phyloP scores from a whole-genome alignment of 78 protist genomes.

The Chrysochromulina parva region DNA sequence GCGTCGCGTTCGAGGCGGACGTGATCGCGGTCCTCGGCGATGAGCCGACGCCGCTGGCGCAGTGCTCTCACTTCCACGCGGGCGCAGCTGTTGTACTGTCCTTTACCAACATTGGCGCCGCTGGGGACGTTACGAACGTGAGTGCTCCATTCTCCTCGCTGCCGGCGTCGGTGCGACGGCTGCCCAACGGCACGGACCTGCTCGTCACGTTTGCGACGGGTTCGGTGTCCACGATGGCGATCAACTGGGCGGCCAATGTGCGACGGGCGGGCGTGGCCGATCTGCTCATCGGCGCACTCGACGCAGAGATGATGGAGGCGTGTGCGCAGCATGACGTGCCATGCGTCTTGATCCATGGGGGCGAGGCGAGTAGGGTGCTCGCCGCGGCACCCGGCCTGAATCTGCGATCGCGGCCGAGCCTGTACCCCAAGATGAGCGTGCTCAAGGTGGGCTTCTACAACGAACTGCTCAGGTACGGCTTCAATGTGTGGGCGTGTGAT shows the following conservation, averaged over 20 bases:
- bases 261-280: background rate
- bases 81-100: background rate
- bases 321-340: background rate
- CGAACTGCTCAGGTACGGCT: background rate
- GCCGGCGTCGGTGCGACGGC: background rate
- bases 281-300: background rate
- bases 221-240: background rate
- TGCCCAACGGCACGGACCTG: background rate
- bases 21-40: background rate
- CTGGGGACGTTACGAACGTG: background rate
- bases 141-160: background rate
- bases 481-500: constrained; percentile 9
- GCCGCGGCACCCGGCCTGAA: background rate
- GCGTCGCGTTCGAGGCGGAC: background rate
- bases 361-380: background rate
- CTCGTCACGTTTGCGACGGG: background rate
- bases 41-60: background rate
- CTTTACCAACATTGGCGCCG: background rate
- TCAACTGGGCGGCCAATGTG: background rate
- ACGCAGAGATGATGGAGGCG: background rate
- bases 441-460: constrained; percentile 6
- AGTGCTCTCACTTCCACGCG: background rate
- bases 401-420: background rate
- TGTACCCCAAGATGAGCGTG: constrained; percentile 12
- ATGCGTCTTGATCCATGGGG: background rate